A percentile compares a stretch with the other conserved stretches of the same genome.
phyloP scores from a whole-genome alignment of 2,329 filamentous ascomycete genomes.

The Dryadomyces quercus-mongolicae region DNA sequence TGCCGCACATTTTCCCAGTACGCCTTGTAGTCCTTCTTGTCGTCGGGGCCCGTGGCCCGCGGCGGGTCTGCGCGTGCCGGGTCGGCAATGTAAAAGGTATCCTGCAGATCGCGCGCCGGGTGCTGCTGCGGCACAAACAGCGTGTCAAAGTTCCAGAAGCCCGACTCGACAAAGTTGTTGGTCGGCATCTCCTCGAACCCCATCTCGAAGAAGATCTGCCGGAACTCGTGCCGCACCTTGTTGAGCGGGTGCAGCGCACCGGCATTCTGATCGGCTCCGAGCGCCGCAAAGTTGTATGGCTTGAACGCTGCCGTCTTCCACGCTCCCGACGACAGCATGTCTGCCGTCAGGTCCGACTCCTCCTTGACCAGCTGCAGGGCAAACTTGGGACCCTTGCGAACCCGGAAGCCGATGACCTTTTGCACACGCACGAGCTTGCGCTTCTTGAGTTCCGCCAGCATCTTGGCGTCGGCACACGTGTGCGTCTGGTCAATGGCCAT shows the following conservation, averaged over 20 bases:
- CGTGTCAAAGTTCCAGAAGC: constrained; percentile 98
- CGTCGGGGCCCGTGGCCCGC: constrained; percentile 37
- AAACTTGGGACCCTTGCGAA: constrained; percentile 78
- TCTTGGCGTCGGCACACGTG: constrained; percentile 58
- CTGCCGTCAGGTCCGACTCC: constrained; percentile 86
- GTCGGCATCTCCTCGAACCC: constrained; percentile 98
- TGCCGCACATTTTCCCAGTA: constrained; percentile 83
- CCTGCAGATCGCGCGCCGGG: constrained; percentile 90
- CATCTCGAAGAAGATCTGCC: constrained; percentile 98
- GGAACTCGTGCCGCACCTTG: constrained; percentile 92
- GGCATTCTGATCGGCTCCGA: constrained; percentile 48
- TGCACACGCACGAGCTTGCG: constrained; percentile 76
- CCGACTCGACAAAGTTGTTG: constrained; percentile 83
- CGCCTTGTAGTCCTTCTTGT: constrained; percentile 57
- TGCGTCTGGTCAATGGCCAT: constrained; percentile 58
- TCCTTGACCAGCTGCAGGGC: constrained; percentile 81
- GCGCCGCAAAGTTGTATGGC: constrained; percentile 43
- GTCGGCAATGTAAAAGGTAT: constrained; percentile 93
- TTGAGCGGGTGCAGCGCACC: constrained; percentile 62
- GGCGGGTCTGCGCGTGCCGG: constrained; percentile 64
- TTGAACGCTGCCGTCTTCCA: constrained; percentile 89
- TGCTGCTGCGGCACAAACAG: constrained; percentile 97
- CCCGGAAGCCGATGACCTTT: constrained; percentile 76
- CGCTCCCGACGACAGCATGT: constrained; percentile 76
- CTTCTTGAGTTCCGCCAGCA: constrained; percentile 75